phyloP scores from a whole-genome alignment of 1,139 yeast species.

The Meyerozyma smithsonii region DNA sequence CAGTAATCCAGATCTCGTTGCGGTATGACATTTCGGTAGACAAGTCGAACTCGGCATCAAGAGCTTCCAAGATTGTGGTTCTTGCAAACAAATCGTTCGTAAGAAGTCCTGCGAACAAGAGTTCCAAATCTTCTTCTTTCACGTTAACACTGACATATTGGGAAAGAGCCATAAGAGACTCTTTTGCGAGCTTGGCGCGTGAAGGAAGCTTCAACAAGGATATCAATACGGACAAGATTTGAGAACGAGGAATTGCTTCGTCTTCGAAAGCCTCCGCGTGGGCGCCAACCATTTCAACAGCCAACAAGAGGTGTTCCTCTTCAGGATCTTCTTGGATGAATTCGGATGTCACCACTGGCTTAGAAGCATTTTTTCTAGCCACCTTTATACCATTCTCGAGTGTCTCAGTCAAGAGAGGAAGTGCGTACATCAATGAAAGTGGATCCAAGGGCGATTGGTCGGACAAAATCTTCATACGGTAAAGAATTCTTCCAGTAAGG shows the following conservation, averaged over 20 bases:
- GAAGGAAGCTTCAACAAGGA: slow-evolving; percentile 69
- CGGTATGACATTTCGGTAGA: slow-evolving; percentile 49
- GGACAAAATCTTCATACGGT: slow-evolving; percentile 68
- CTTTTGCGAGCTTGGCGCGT: slow-evolving; percentile 77
- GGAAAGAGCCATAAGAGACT: slow-evolving; percentile 70
- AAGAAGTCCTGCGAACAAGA: slow-evolving; percentile 55
- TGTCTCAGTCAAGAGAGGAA: slow-evolving; percentile 67
- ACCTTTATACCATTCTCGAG: slow-evolving; percentile 55
- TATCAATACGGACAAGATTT: slow-evolving; percentile 57
- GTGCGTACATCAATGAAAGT: slow-evolving; percentile 62
- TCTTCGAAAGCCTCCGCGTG: slow-evolving; percentile 75
- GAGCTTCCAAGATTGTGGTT: slow-evolving; percentile 69
- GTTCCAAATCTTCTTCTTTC: slow-evolving; percentile 49
- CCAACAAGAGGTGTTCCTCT: slow-evolving; percentile 79
- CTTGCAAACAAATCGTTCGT: slow-evolving; percentile 70
- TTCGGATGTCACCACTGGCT: slow-evolving; percentile 49
- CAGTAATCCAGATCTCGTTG: slow-evolving; percentile 73
- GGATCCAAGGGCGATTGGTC: slow-evolving; percentile 71
- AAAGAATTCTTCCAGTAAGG: slow-evolving; percentile 61
- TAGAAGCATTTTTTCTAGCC: slow-evolving; percentile 48
- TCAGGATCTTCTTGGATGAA: slow-evolving; percentile 76
- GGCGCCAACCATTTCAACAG: slow-evolving; percentile 68
- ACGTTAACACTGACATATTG: slow-evolving; percentile 68
- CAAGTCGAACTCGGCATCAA: slow-evolving; percentile 85
- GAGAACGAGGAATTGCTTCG: slow-evolving; percentile 62